A percentile compares a stretch with the other conserved stretches of the same genome.
Conservation (phyloP, 768 basidiomycete genomes). For the Lactarius hengduanensis region DNA sequence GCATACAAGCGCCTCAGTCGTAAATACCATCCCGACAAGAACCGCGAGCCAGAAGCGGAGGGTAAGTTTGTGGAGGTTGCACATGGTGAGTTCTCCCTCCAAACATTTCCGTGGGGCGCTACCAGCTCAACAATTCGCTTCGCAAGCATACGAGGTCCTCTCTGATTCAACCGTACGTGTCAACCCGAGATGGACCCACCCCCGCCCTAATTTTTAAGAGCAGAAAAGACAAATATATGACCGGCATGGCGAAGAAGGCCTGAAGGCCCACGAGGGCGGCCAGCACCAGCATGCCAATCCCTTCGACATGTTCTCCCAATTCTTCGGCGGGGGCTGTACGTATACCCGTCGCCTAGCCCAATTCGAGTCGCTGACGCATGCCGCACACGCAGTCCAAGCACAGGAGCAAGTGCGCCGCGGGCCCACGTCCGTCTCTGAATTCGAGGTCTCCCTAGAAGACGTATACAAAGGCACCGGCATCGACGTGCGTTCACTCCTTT, state of each 20-base stretch:
- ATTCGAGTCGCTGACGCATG: neutral
- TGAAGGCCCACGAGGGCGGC: conserved; percentile 90
- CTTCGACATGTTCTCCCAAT: conserved; percentile 90
- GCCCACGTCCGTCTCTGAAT: conserved; percentile 72
- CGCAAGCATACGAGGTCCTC: conserved; percentile 87
- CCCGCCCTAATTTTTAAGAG: neutral
- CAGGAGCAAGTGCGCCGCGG: conserved; percentile 71
- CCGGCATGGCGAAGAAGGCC: conserved; percentile 90
- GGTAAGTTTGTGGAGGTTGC: conserved; percentile 89
- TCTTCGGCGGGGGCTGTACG: conserved; percentile 84
- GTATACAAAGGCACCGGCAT: conserved; percentile 86
- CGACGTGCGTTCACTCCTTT: conserved; percentile 53
- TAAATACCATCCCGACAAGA: conserved; percentile 95
- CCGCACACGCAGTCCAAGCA: conserved; percentile 38
- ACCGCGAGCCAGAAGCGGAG: conserved; percentile 79
- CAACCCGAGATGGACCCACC: neutral
- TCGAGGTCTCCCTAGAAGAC: conserved; percentile 85
- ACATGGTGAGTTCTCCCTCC: conserved; percentile 54
- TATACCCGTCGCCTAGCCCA: conserved; percentile 24
- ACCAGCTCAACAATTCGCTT: conserved; percentile 20
- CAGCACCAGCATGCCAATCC: conserved; percentile 75
- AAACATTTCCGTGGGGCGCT: neutral
- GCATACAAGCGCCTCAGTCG: conserved; percentile 89
- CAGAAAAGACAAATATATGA: conserved; percentile 96
- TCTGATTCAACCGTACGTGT: conserved; percentile 72